Conservation (phyloP, 805 yeast genomes). For the Komagataella mondaviorum region DNA sequence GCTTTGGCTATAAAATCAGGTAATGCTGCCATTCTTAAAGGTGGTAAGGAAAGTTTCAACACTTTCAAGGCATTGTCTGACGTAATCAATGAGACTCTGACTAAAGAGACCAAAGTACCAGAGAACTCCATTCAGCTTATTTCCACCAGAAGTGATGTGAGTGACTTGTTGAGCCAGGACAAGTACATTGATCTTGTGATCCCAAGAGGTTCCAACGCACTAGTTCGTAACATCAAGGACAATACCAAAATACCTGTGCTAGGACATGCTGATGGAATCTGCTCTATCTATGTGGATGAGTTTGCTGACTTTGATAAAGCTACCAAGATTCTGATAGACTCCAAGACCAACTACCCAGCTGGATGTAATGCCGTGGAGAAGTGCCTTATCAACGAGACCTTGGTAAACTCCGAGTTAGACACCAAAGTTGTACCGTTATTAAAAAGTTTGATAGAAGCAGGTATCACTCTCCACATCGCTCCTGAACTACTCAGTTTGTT, state of each 20-base stretch:
- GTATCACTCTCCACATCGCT: conserved; percentile 65
- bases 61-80: conserved; percentile 76
- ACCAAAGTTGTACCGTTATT: conserved; percentile 8
- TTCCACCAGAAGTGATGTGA: conserved; percentile 81
- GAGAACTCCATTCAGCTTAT: conserved; percentile 73
- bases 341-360: conserved; percentile 95
- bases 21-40: conserved; percentile 91
- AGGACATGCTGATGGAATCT: conserved; percentile 98
- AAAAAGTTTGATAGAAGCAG: conserved; percentile 35
- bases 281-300: conserved; percentile 74
- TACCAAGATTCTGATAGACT: conserved; percentile 58
- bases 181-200: conserved; percentile 86
- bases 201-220: conserved; percentile 94
- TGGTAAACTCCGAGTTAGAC: conserved; percentile 16
- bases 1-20: conserved; percentile 94
- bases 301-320: conserved; percentile 74
- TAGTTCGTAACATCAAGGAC: conserved; percentile 76
- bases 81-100: conserved; percentile 49
- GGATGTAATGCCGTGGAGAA: conserved; percentile 98
- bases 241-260: conserved; percentile 91
- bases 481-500: conserved; percentile 27
- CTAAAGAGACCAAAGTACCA: conserved; percentile 57
- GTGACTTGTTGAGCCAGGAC: conserved; percentile 75
- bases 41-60: conserved; percentile 86
- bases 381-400: conserved; percentile 43